Percentiles rank a stretch among this genome's conserved stretches.
Conservation (phyloP, 331 rosid genomes). For the Telfairia occidentalis region DNA sequence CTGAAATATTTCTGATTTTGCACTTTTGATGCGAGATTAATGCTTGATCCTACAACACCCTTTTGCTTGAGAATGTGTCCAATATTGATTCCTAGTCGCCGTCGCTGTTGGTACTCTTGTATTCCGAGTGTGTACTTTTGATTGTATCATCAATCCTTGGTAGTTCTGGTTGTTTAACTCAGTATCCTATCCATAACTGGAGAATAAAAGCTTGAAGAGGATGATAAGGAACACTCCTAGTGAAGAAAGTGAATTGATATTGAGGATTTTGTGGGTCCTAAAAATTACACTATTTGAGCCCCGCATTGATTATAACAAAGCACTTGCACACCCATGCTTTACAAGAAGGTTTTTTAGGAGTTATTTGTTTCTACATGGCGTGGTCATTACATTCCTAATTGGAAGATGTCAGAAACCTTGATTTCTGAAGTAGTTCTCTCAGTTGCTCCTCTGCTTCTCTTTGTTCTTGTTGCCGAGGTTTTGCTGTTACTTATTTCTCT, state of each 20-base stretch:
- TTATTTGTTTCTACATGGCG: not conserved
- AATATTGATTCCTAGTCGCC: too few species aligned
- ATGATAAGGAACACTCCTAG: not conserved
- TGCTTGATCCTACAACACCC: too few species aligned
- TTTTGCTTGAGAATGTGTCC: too few species aligned
- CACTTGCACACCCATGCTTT: not conserved
- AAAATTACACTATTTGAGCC: not conserved
- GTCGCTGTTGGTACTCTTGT: too few species aligned
- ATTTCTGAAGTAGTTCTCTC: not conserved
- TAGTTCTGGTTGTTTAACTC: not conserved
- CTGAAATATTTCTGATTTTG: not conserved
- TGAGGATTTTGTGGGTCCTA: not conserved
- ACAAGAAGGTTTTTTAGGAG: not conserved
- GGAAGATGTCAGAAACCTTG: not conserved
- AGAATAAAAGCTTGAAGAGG: not conserved
- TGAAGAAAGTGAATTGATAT: not conserved
- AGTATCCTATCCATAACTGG: not conserved
- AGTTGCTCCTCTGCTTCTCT: not conserved
- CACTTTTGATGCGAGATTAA: not conserved
- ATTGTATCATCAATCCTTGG: not conserved
- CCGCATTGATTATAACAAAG: not conserved
- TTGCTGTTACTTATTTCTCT: not conserved
- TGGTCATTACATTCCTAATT: not conserved
- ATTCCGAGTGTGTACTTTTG: not conserved
- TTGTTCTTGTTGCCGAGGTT: not conserved